phyloP scores from a whole-genome alignment of 768 basidiomycete species.

The Mycena capillaripes region DNA sequence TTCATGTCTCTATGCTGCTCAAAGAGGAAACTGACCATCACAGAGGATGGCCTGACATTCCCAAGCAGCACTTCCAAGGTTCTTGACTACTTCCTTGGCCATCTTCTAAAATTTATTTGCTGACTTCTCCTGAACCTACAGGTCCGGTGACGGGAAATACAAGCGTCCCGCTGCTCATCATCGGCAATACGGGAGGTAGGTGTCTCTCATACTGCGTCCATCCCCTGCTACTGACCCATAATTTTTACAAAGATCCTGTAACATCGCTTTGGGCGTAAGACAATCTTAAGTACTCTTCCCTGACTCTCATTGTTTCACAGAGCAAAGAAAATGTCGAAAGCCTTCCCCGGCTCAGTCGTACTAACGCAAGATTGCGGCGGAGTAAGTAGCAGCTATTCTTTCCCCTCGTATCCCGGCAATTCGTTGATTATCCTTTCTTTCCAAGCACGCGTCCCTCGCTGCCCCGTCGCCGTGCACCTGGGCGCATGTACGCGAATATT shows the following conservation, averaged over 20 bases:
- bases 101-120: too few relatives aligned
- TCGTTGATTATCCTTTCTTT: too few relatives aligned
- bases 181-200: conserved; percentile 58
- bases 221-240: background rate
- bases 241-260: conserved; percentile 36
- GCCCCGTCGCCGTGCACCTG: conserved; percentile 24
- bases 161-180: conserved; percentile 54
- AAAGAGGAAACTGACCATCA: background rate
- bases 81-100: too few relatives aligned
- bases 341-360: conserved; percentile 55
- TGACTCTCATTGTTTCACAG: conserved; percentile 39
- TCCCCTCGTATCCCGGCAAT: too few relatives aligned
- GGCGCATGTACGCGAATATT: conserved; percentile 21
- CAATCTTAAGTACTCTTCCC: background rate
- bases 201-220: background rate
- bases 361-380: conserved; percentile 58
- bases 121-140: conserved; percentile 10
- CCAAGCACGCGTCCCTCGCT: background rate
- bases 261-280: conserved; percentile 28
- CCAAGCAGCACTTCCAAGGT: conserved; percentile 13
- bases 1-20: background rate
- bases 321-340: conserved; percentile 54
- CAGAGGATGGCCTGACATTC: conserved; percentile 4
- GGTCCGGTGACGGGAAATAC: conserved; percentile 55
- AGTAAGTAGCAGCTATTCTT: too few relatives aligned